Conservation (phyloP, 1,139 yeast genomes). For the Yamadazyma diddensiae region DNA sequence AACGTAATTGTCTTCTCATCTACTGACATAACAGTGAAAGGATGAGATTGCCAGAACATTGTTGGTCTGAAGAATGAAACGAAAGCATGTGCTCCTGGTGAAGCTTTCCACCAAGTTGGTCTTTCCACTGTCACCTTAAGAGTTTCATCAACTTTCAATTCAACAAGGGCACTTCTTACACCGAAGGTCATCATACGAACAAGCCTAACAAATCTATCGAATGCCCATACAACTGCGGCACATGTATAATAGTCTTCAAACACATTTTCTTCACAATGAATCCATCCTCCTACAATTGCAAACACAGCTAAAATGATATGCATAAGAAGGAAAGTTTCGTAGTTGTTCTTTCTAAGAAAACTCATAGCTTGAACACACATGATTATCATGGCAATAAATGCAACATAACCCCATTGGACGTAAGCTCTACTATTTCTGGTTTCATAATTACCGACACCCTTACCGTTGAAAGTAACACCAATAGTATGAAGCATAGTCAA, state of each 20-base stretch:
- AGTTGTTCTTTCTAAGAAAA: slow-evolving; percentile 51
- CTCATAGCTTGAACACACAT: slow-evolving; percentile 48
- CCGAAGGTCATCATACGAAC: slow-evolving; percentile 51
- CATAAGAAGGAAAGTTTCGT: slow-evolving; percentile 59
- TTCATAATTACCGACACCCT: slow-evolving; percentile 29
- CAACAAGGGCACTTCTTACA: slow-evolving; percentile 43
- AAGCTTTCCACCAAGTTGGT: slow-evolving; percentile 37
- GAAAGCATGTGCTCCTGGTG: slow-evolving; percentile 38
- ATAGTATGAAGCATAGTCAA: slow-evolving; percentile 52
- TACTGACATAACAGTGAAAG: slow-evolving; percentile 47
- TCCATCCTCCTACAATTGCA: slow-evolving; percentile 58
- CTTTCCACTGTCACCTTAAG: slow-evolving; percentile 33
- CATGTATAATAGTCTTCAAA: slow-evolving; percentile 48
- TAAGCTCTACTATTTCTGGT: slow-evolving; percentile 36
- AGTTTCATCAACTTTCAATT: slow-evolving; percentile 48
- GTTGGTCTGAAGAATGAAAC: slow-evolving; percentile 37
- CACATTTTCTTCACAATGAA: slow-evolving; percentile 48
- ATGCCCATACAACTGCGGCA: slow-evolving; percentile 60
- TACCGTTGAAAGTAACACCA: slow-evolving; percentile 41
- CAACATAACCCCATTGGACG: slow-evolving; percentile 56
- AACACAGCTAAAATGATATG: slow-evolving; percentile 60
- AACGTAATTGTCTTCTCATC: slow-evolving; percentile 29
- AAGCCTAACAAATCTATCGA: slow-evolving; percentile 55
- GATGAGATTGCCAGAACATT: slow-evolving; percentile 58
- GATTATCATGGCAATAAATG: slow-evolving; percentile 35